phyloP scores from a whole-genome alignment of 202 grass and related monocot species.

The Panicum virgatum region DNA sequence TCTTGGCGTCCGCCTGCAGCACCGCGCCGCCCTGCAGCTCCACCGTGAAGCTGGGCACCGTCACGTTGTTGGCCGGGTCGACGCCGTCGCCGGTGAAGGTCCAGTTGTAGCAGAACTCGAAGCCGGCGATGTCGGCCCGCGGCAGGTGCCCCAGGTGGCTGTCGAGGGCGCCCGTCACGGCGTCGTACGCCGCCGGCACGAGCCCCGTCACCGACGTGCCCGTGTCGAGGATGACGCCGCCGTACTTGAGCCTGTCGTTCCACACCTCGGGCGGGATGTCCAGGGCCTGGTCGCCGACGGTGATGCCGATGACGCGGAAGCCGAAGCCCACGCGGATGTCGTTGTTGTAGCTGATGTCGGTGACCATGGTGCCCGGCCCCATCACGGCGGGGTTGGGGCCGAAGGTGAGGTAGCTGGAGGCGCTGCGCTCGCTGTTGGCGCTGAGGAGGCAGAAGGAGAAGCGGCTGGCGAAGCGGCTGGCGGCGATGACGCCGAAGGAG shows the following conservation, averaged over 20 bases:
- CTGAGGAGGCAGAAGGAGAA: conserved; percentile 96
- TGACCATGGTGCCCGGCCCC: conserved; percentile 35
- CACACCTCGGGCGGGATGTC: conserved; percentile 58
- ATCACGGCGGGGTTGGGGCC: conserved; percentile 50
- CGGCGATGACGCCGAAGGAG: conserved; percentile 61
- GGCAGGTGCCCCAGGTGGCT: conserved; percentile 43
- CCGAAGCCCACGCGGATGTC: conserved; percentile 18
- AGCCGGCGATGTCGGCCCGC: conserved; percentile 37
- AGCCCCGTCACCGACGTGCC: conserved; percentile 68
- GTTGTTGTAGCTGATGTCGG: conserved; percentile 32
- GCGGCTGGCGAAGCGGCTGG: conserved; percentile 45
- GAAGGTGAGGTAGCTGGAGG: conserved; percentile 81
- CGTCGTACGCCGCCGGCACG: conserved; percentile 45
- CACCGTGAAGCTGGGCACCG: conserved; percentile 46
- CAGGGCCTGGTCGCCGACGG: conserved; percentile 48
- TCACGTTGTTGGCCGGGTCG: conserved; percentile 37
- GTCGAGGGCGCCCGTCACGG: conserved; percentile 42
- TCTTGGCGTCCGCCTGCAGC: conserved; percentile 58
- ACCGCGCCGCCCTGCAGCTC: conserved; percentile 49
- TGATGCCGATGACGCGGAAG: conserved; percentile 35
- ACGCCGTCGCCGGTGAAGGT: conserved; percentile 21
- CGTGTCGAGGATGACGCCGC: conserved; percentile 68
- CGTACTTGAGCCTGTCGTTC: conserved; percentile 6
- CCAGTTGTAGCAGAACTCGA: conserved; percentile 89
- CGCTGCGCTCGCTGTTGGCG: conserved; percentile 48